Conservation (phyloP, 2,329 filamentous ascomycete genomes). For the Gnomoniopsis smithogilvyi region DNA sequence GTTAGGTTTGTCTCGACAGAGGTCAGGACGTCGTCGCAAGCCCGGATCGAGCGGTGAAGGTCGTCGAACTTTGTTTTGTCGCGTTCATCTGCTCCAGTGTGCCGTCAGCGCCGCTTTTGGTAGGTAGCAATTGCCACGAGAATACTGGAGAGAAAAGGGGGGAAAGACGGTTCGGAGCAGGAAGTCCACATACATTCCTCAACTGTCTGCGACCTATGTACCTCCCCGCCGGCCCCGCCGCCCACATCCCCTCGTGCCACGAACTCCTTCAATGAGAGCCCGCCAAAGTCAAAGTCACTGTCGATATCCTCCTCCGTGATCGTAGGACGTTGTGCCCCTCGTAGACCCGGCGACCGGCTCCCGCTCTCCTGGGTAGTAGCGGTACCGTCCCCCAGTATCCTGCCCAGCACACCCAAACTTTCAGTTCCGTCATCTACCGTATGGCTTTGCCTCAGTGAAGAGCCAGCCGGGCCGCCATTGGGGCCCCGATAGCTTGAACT, state of each 20-base stretch:
- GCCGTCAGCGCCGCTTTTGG: neutral
- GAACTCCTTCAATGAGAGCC: conserved; percentile 72
- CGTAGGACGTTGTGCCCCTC: conserved; percentile 11
- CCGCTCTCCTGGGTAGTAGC: conserved; percentile 22
- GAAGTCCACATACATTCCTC: conserved; percentile 63
- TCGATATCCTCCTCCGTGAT: conserved; percentile 54
- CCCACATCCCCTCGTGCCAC: conserved; percentile 34
- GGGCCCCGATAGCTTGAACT: conserved; percentile 20
- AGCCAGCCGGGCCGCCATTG: conserved; percentile 51
- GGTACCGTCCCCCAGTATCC: conserved; percentile 8
- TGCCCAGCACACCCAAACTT: conserved; percentile 42
- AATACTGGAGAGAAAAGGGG: conserved; percentile 6
- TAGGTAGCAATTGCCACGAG: conserved; percentile 4
- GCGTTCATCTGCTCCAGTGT: conserved; percentile 58
- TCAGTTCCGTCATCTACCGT: conserved; percentile 44
- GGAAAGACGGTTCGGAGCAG: conserved; percentile 24
- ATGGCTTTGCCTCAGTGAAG: conserved; percentile 47
- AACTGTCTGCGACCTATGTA: conserved; percentile 57
- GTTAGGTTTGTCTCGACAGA: conserved; percentile 91
- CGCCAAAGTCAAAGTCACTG: conserved; percentile 74
- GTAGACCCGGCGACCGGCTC: neutral
- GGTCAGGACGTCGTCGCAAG: conserved; percentile 88
- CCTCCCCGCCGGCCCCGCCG: conserved; percentile 22
- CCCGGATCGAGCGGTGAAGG: conserved; percentile 81
- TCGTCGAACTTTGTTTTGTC: conserved; percentile 86